Percentiles rank a stretch among this genome's conserved stretches.
These are phyloP conservation scores for Ramularia collo-cygni DNA, from an alignment of 2,329 filamentous ascomycete genomes.

Conservation along the genomic window DNA sequence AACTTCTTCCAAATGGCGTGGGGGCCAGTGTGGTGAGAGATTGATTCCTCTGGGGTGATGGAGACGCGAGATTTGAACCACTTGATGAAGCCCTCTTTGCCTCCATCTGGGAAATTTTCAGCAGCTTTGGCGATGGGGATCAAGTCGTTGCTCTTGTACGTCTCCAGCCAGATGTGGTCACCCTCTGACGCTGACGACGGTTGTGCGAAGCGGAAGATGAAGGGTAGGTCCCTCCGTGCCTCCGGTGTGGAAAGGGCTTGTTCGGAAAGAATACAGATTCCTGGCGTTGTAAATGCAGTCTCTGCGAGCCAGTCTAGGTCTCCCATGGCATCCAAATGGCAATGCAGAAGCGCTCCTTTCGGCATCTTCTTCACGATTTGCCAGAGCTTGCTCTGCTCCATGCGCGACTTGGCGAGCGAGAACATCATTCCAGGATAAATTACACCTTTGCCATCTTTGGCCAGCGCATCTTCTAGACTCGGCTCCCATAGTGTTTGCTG, in stretches of 20 bases:
- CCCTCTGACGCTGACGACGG: slow-evolving; percentile 35
- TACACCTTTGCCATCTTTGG: slow-evolving; percentile 53
- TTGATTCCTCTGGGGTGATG: slow-evolving; percentile 64
- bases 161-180: slow-evolving; percentile 53
- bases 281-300: slow-evolving; percentile 61
- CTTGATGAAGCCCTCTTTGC: slow-evolving; percentile 61
- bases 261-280: slow-evolving; percentile 63
- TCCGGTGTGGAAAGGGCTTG: slow-evolving; percentile 49
- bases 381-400: slow-evolving; percentile 82
- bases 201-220: slow-evolving; percentile 54
- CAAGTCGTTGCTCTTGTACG: slow-evolving; percentile 54
- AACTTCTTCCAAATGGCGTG: slow-evolving; percentile 85
- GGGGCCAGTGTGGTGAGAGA: slow-evolving; percentile 74
- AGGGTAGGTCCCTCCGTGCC: slow-evolving; percentile 47
- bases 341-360: slow-evolving; percentile 79
- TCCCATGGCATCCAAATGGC: slow-evolving; percentile 86
- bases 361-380: slow-evolving; percentile 78
- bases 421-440: slow-evolving; percentile 93
- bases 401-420: slow-evolving; percentile 71
- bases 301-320: slow-evolving; percentile 75
- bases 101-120: slow-evolving; percentile 66
- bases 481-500: slow-evolving; percentile 68
- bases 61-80: slow-evolving; percentile 72
- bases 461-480: slow-evolving; percentile 62
- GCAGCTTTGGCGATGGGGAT: slow-evolving; percentile 58